Percentiles rank a stretch among this genome's conserved stretches.
Conservation (phyloP, 257 asterid species). For the Nicotiana sylvestris region DNA sequence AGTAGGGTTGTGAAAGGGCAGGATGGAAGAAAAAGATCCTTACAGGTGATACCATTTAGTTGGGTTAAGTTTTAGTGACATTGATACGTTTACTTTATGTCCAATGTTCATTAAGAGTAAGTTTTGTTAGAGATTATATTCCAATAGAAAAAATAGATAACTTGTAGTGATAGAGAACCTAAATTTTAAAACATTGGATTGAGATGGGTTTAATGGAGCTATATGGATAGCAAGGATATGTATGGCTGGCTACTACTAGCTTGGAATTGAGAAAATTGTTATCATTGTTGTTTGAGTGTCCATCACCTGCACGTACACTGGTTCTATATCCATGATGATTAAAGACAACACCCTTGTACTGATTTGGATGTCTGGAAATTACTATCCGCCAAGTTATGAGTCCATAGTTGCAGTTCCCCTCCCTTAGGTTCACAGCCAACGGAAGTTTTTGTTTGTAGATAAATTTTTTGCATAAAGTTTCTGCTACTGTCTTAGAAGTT, state of each 20-base stretch:
- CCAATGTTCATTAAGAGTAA: not conserved
- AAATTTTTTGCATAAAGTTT: not conserved
- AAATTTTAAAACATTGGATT: not conserved
- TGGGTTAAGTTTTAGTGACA: not conserved
- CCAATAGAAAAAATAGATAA: not conserved
- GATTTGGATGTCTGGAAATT: not conserved
- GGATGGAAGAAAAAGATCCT: not conserved
- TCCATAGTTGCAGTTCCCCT: not conserved
- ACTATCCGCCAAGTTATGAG: not conserved
- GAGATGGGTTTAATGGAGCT: not conserved
- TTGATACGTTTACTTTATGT: not conserved
- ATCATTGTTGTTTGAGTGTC: not conserved
- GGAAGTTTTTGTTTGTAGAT: not conserved
- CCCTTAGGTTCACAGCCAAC: not conserved
- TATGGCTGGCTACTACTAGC: not conserved
- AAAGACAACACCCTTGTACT: not conserved
- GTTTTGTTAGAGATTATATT: not conserved
- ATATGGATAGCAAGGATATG: not conserved
- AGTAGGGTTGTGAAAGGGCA: not conserved
- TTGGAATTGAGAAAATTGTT: constrained; percentile 8
- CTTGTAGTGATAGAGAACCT: not conserved
- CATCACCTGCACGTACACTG: not conserved
- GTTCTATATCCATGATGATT: not conserved
- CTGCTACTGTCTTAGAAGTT: not conserved
- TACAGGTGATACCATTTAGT: not conserved